phyloP scores from a whole-genome alignment of 768 basidiomycete genomes.

The Agaricus blazei region DNA sequence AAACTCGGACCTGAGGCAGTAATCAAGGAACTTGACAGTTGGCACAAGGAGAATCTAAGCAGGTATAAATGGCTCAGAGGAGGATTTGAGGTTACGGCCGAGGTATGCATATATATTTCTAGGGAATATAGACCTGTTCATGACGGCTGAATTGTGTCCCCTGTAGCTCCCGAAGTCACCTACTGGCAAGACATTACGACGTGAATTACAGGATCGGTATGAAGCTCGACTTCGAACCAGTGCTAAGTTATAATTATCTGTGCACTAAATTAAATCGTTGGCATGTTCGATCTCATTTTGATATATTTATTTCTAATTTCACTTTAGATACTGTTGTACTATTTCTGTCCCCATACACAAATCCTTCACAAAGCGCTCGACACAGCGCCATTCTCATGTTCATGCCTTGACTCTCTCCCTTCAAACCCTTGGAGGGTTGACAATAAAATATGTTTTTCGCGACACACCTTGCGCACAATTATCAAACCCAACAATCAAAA shows the following conservation, averaged over 20 bases:
- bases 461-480: too few species aligned
- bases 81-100: constrained; percentile 59
- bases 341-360: too few species aligned
- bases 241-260: constrained; percentile 22
- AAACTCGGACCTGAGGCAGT: constrained; percentile 36
- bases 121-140: neutral
- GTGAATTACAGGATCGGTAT: constrained; percentile 53
- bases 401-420: too few species aligned
- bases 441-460: too few species aligned
- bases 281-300: too few species aligned
- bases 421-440: too few species aligned
- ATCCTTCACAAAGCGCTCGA: too few species aligned
- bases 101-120: constrained; percentile 36
- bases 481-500: too few species aligned
- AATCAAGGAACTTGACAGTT: constrained; percentile 45
- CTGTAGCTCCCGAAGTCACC: constrained; percentile 64
- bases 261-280: too few species aligned
- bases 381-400: too few species aligned
- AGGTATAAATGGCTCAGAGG: constrained; percentile 75
- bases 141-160: neutral
- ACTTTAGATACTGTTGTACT: too few species aligned
- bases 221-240: constrained; percentile 23
- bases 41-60: constrained; percentile 60
- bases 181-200: constrained; percentile 64
- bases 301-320: too few species aligned